A percentile compares a stretch with the other conserved stretches of the same genome.
Conservation (phyloP, 2,329 filamentous ascomycete genomes). For the Botrytis cinerea region DNA sequence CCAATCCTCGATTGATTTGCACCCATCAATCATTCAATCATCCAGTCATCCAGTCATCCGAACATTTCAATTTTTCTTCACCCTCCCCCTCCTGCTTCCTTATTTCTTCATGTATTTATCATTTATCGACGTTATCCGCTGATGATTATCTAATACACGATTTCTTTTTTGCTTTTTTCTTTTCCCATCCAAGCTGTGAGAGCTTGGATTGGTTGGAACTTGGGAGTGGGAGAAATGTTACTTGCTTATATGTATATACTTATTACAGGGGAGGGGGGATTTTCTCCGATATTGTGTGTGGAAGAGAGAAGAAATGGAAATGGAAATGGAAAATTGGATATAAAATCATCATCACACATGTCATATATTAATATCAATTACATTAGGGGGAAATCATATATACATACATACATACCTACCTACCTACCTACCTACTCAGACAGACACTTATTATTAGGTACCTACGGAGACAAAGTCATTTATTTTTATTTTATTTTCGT, state of each 20-base stretch:
- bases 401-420: neutral
- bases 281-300: neutral
- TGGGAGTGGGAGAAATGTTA: neutral
- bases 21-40: too few relatives aligned
- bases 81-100: too few relatives aligned
- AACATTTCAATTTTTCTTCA: too few relatives aligned
- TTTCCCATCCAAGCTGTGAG: too few relatives aligned
- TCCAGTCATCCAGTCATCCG: too few relatives aligned
- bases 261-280: neutral
- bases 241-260: too few relatives aligned
- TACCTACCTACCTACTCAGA: neutral
- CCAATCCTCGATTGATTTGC: too few relatives aligned
- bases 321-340: neutral
- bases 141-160: neutral
- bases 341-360: neutral
- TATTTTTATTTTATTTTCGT: too few relatives aligned
- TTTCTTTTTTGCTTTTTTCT: too few relatives aligned
- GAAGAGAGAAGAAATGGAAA: neutral
- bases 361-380: neutral
- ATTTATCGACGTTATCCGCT: slow-evolving; percentile 15
- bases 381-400: neutral
- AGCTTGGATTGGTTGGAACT: neutral
- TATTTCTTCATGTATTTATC: neutral
- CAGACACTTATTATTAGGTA: too few relatives aligned
- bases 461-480: too few relatives aligned